phyloP scores from a whole-genome alignment of 768 basidiomycete genomes.

The Lenzites betulinus region DNA sequence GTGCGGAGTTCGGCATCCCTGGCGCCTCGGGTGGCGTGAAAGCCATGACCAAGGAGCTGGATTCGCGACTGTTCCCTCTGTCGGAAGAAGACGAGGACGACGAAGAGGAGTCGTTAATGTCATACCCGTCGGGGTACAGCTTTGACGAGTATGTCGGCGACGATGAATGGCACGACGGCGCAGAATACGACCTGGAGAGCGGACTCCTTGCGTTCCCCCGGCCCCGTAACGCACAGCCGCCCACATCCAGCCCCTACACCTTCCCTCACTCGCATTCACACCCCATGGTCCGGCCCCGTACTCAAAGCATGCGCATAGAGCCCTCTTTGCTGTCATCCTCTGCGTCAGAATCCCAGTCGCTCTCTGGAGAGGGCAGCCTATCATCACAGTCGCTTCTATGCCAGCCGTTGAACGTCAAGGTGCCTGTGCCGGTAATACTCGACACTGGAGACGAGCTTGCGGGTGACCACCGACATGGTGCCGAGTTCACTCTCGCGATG shows the following conservation, averaged over 20 bases:
- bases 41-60: constrained; percentile 29
- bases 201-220: constrained; percentile 17
- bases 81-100: constrained; percentile 36
- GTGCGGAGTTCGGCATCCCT: constrained; percentile 17
- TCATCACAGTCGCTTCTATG: constrained; percentile 14
- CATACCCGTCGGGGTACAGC: constrained; percentile 10
- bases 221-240: background rate
- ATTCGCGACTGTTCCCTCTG: constrained; percentile 33
- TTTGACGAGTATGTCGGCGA: constrained; percentile 15
- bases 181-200: constrained; percentile 12
- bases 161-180: constrained; percentile 14
- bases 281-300: constrained; percentile 26
- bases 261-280: constrained; percentile 13
- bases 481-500: constrained; percentile 31
- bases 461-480: background rate
- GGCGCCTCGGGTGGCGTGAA: constrained; percentile 16
- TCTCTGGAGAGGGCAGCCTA: constrained; percentile 9
- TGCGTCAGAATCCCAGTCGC: constrained; percentile 7
- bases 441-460: constrained; percentile 7
- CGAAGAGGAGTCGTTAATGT: constrained; percentile 1
- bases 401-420: constrained; percentile 16
- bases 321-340: constrained; percentile 4
- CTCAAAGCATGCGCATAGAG: constrained; percentile 27
- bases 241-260: background rate
- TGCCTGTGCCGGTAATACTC: constrained; percentile 20